Conservation (phyloP, 352 stramenopile genomes). For the Phytopythium ostracodes region DNA sequence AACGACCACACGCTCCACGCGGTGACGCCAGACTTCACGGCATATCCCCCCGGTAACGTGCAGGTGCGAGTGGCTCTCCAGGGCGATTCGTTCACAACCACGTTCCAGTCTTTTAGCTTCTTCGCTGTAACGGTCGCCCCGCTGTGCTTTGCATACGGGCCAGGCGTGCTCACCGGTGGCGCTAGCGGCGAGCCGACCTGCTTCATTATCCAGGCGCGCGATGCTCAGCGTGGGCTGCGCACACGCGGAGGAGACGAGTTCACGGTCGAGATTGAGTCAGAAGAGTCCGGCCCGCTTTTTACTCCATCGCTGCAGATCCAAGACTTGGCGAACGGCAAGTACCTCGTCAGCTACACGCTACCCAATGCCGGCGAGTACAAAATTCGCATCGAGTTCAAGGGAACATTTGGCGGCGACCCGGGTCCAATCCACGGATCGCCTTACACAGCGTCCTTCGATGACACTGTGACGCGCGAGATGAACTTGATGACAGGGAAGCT, state of each 20-base stretch:
- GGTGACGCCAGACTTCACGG: slow-evolving; percentile 88
- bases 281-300: slow-evolving; percentile 46
- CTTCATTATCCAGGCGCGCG: slow-evolving; percentile 85
- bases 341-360: slow-evolving; percentile 90
- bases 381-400: slow-evolving; percentile 88
- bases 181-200: slow-evolving; percentile 66
- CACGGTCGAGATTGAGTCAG: slow-evolving; percentile 53
- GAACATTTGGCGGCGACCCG: slow-evolving; percentile 88
- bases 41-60: slow-evolving; percentile 79
- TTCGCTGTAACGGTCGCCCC: slow-evolving; percentile 90
- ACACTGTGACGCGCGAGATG: slow-evolving; percentile 74
- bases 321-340: slow-evolving; percentile 92
- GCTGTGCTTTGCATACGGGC: slow-evolving; percentile 92
- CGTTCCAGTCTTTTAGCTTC: slow-evolving; percentile 90
- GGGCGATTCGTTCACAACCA: slow-evolving; percentile 93
- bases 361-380: slow-evolving; percentile 80
- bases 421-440: slow-evolving; percentile 90
- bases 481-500: slow-evolving; percentile 83
- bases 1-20: slow-evolving; percentile 89
- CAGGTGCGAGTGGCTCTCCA: slow-evolving; percentile 91
- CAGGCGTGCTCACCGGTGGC: slow-evolving; percentile 86
- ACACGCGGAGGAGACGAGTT: slow-evolving; percentile 94
- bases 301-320: slow-evolving; percentile 57
- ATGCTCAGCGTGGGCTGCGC: slow-evolving; percentile 74
- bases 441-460: slow-evolving; percentile 79